Evolutionary conservation across 768 basidiomycete species (phyloP).

Genomic region (Rhodotorula sphaerocarpa): DNA sequence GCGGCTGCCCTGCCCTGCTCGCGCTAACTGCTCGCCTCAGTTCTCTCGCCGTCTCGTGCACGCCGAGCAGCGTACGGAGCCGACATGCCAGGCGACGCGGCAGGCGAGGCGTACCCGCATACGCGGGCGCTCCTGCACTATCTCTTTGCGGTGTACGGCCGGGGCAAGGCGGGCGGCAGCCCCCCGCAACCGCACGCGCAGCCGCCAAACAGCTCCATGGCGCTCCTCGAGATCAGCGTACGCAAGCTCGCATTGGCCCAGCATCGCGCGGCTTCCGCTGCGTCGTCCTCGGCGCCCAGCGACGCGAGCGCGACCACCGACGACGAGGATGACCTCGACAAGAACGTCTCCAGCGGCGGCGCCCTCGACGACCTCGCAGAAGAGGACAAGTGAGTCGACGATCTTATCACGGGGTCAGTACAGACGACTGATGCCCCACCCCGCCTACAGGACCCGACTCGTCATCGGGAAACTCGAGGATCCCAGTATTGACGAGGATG

Average conservation of each 20-base stretch:
- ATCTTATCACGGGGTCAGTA: no score
- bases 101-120: slow-evolving; percentile 12
- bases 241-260: slow-evolving; percentile 30
- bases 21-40: no score
- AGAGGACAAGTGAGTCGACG: slow-evolving; percentile 18
- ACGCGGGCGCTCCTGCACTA: slow-evolving; percentile 25
- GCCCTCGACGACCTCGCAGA: slow-evolving; percentile 14
- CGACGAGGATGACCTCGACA: slow-evolving; percentile 17
- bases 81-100: neutral
- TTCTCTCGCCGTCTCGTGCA: no score
- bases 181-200: slow-evolving; percentile 3
- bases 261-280: slow-evolving; percentile 19
- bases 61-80: no score
- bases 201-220: slow-evolving; percentile 2
- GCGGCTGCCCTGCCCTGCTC: no score
- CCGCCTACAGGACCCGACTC: neutral
- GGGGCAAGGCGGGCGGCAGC: slow-evolving; percentile 3
- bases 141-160: slow-evolving; percentile 20
- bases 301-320: slow-evolving; percentile 23
- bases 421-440: neutral
- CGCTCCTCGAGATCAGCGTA: slow-evolving; percentile 28
- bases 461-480: slow-evolving; percentile 23
- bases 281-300: slow-evolving; percentile 22
- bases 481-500: slow-evolving; percentile 28
- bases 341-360: neutral